These are phyloP conservation scores for Excoecaria agallocha DNA, from an alignment of 345 rosid genomes.

Conservation along the genomic window DNA sequence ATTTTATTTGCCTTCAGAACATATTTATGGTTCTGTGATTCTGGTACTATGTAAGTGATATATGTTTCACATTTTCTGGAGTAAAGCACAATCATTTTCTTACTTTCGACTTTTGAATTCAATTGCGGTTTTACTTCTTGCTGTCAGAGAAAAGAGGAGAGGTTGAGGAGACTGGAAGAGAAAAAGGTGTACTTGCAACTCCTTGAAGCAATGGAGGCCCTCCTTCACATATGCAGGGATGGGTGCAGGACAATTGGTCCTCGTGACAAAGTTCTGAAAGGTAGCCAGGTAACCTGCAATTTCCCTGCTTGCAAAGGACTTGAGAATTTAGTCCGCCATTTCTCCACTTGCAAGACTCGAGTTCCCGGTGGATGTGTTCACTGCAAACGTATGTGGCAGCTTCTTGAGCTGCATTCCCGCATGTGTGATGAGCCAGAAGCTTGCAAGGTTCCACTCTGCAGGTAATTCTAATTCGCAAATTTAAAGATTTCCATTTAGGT, in stretches of 20 bases:
- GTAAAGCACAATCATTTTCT: neutral
- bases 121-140: slow-evolving; percentile 4
- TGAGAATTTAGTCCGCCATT: slow-evolving; percentile 72
- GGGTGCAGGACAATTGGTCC: slow-evolving; percentile 93
- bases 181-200: slow-evolving; percentile 63
- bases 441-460: slow-evolving; percentile 85
- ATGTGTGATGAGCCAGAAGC: slow-evolving; percentile 64
- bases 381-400: slow-evolving; percentile 94
- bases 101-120: neutral
- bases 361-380: slow-evolving; percentile 65
- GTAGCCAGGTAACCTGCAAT: slow-evolving; percentile 47
- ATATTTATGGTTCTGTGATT: too few relatives aligned
- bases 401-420: slow-evolving; percentile 84
- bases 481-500: too few relatives aligned
- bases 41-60: neutral
- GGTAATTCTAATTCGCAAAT: slow-evolving; percentile 37
- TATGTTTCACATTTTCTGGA: neutral
- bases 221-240: slow-evolving; percentile 79
- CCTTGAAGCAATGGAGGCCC: slow-evolving; percentile 82
- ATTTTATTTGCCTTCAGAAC: neutral
- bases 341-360: slow-evolving; percentile 67
- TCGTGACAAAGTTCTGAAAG: slow-evolving; percentile 54
- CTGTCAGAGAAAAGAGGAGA: slow-evolving; percentile 54
- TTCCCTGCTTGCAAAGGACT: slow-evolving; percentile 86
- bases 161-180: slow-evolving; percentile 54